Conservation (phyloP, 306 rosid species). For the Pachyrhizus erosus region DNA sequence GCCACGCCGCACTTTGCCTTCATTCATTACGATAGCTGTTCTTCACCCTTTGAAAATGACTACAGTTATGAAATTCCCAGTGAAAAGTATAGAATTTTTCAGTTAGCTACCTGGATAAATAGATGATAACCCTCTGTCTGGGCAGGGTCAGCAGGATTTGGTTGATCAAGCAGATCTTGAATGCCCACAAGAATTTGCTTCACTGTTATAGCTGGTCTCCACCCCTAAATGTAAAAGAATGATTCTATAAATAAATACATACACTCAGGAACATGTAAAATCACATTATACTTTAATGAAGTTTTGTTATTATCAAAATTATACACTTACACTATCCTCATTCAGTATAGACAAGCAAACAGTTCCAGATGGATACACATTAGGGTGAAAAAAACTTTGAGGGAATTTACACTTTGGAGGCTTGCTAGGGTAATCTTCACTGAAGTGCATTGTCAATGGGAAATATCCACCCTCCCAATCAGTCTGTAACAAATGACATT, state of each 20-base stretch:
- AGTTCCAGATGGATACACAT: conserved; percentile 98
- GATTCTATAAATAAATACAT: conserved; percentile 6
- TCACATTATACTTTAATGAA: neutral
- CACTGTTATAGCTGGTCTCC: conserved; percentile 99
- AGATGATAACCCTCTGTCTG: conserved; percentile 99
- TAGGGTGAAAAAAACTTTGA: conserved; percentile 94
- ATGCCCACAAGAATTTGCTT: conserved; percentile 97
- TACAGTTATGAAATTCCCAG: neutral
- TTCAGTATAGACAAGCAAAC: conserved; percentile 96
- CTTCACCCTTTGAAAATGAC: neutral
- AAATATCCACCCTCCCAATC: conserved; percentile 98
- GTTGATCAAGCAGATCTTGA: conserved; percentile 93
- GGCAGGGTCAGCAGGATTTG: conserved; percentile 97
- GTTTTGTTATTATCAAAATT: conserved; percentile 1
- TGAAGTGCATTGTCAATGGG: conserved; percentile 92
- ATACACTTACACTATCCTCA: conserved; percentile 87
- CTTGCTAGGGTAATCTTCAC: conserved; percentile 99
- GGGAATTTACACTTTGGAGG: conserved; percentile 98
- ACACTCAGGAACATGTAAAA: neutral
- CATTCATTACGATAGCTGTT: neutral
- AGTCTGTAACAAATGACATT: conserved; percentile 65
- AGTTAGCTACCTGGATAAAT: conserved; percentile 82
- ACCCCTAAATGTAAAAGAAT: conserved; percentile 60
- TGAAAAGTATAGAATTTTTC: conserved; percentile 4
- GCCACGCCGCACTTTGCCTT: conserved; percentile 7